A percentile compares a stretch with the other conserved stretches of the same genome.
Evolutionary conservation across 2,329 filamentous ascomycete genomes (phyloP).

Genomic region (Neofusicoccum sp.): DNA sequence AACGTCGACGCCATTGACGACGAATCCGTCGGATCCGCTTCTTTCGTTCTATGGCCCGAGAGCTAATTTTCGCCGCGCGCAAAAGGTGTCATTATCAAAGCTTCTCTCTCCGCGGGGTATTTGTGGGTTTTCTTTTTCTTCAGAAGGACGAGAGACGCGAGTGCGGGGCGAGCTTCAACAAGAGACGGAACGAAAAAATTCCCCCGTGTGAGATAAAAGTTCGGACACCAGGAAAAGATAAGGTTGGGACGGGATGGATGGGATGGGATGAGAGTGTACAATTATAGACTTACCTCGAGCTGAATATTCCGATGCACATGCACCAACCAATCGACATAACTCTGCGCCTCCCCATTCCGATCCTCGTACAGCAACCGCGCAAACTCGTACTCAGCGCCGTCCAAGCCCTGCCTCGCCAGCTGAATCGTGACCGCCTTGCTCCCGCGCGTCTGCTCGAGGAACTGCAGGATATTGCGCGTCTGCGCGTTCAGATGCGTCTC

Average conservation of each 20-base stretch:
- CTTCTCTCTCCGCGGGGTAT: not conserved
- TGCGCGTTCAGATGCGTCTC: constrained; percentile 93
- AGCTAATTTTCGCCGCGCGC: constrained; percentile 35
- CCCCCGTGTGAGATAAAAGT: not conserved
- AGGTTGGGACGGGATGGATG: not conserved
- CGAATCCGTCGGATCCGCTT: constrained; percentile 48
- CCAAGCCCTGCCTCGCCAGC: constrained; percentile 85
- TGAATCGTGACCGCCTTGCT: constrained; percentile 88
- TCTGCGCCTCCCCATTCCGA: constrained; percentile 94
- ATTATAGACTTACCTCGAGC: constrained; percentile 59
- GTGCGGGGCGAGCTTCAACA: constrained; percentile 10
- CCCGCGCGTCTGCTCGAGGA: constrained; percentile 74
- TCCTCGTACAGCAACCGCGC: constrained; percentile 88
- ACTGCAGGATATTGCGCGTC: constrained; percentile 88
- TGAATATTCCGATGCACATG: constrained; percentile 92
- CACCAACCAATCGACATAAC: constrained; percentile 97
- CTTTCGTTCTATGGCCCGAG: constrained; percentile 68
- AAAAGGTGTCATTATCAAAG: not conserved
- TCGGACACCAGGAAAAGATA: not conserved
- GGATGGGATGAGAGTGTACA: not conserved
- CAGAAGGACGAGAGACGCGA: constrained; percentile 8
- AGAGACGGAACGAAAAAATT: not conserved
- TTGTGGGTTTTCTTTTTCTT: not conserved
- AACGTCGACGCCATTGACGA: constrained; percentile 30
- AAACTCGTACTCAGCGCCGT: constrained; percentile 96